Evolutionary conservation across 345 rosid genomes (phyloP), one percentile per base, ranked within the genome.

Genomic region (Noccaea bulbosa): DNA sequence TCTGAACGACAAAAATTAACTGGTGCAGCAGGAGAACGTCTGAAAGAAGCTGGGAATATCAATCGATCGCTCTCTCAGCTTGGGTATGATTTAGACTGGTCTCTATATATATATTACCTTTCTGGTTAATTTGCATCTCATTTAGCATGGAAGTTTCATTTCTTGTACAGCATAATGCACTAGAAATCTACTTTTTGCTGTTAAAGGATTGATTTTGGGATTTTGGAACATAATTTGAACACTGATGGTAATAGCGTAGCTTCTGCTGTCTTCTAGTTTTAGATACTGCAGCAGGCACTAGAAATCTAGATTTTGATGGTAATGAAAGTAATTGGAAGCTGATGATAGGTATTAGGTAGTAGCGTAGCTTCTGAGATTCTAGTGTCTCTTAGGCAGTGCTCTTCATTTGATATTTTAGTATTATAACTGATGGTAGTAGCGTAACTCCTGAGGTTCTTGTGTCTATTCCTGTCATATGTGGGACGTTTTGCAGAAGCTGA

Each of bases 51-150:
- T 47, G 94, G 96, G 34, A 92, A 89, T 77, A 92, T 92, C 52
- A 89, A 92, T 65, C 88, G 96, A 37, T 92, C 98, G 43, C 90
- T 92, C 46, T 92, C 98, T 67, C 98, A 92, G 73, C 93, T 92
- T 52, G 98, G 98, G 98, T 92, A 87, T 56, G 74, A 43, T 47
- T 53, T 32, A 57, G 27, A 11, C 7, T 43, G 14, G 47, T 43
- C 47, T 14, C 43, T n/a, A 35, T 56, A 56, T 10, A 0, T 22
- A 4, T 41, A 11, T 62, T 48, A 48, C 32, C n/a, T 34, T 34
- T 48, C 43, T 30, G 15, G 55, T 57, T 8, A 2, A 38, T 37
- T 38, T 38, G 11, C 45, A 38, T 57, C 15, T 38, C 32, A 11
- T 38, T 37, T 17, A 57, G n/a, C 45, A 7, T 8, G 54, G 15